Evolutionary conservation across 2,329 filamentous ascomycete genomes (phyloP), one percentile per base, ranked within the genome.

Genomic region (Cryphonectria japonica): DNA sequence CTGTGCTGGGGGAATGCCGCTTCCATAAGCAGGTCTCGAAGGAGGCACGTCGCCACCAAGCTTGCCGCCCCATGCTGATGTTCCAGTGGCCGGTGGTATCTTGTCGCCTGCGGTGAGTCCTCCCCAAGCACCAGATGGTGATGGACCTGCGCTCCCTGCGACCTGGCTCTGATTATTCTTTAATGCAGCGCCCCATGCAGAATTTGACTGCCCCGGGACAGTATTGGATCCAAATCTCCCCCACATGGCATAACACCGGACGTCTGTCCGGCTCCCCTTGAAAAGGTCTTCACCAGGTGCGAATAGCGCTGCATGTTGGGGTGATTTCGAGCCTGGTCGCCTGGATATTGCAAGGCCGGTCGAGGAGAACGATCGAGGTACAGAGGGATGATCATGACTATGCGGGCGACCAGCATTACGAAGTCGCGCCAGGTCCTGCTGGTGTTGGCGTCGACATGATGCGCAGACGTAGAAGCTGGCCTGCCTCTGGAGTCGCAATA

Each of bases 401-500:
- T 34, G 26, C 43, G 59, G 54, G 59, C 59, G 63, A 54, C 66
- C 19, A 34, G 29, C 46, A 59, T 69, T 37, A 64, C 67, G 63
- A 22, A 59, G 37, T 67, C 67, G 69, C 50, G 69, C 46, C 63
- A 69, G 46, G 67, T 67, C 61, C 39, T 71, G 64, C 46, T 62
- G 66, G 63, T 71, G 50, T 71, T 79, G 78, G 68, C 78, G 78
- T 72, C 78, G 80, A 75, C 82, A 84, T 75, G 78, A 76, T 65
- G 80, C 77, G 80, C 82, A 84, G 66, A 84, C 77, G 76, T 82
- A 83, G 66, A 79, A 77, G 76, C 79, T 78, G 74, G 77, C 76
- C 72, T 77, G 80, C 75, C 79, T 78, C 82, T 83, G 67, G 29
- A 69, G 8, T 57, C 67, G 62, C 68, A 64, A 29, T 16, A 19